phyloP scores from a whole-genome alignment of 441 rosid species.

The Cnidoscolus chayamansa region DNA sequence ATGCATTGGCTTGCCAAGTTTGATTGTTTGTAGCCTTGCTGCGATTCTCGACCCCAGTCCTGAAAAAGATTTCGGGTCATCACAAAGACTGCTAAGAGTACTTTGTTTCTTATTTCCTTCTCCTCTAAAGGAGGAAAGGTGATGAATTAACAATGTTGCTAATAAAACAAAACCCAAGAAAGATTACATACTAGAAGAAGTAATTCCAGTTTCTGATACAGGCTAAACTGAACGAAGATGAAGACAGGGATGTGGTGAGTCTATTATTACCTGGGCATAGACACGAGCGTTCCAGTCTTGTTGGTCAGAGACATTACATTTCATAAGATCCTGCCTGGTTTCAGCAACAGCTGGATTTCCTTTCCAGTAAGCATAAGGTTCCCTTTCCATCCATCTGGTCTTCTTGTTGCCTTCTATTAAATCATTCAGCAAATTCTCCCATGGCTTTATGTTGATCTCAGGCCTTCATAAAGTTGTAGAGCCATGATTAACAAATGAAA shows the following conservation, averaged over 20 bases:
- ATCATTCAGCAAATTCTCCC: conserved; percentile 44
- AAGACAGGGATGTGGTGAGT: background rate
- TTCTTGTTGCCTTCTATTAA: conserved; percentile 49
- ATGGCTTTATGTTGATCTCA: conserved; percentile 55
- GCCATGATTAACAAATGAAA: too few relatives aligned
- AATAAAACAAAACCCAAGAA: too few relatives aligned
- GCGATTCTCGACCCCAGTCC: conserved; percentile 64
- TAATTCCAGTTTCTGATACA: background rate
- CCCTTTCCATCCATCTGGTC: conserved; percentile 51
- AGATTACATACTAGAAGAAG: background rate
- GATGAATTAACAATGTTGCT: too few relatives aligned
- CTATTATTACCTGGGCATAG: conserved; percentile 40
- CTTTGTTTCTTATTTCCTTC: background rate
- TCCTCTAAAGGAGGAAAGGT: too few relatives aligned
- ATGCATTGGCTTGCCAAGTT: conserved; percentile 62
- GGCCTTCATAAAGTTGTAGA: conserved; percentile 34
- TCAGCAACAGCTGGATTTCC: conserved; percentile 59
- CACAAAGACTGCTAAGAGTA: background rate
- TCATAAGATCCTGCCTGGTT: conserved; percentile 51
- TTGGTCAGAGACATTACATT: conserved; percentile 51
- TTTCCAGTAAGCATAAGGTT: conserved; percentile 63
- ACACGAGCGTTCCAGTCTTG: conserved; percentile 66
- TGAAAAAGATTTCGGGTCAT: conserved; percentile 25
- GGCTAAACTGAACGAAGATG: background rate
- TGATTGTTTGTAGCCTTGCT: conserved; percentile 61